Evolutionary conservation across 2,329 filamentous ascomycete genomes (phyloP).

Genomic region (Paracoccidioides lutzii): DNA sequence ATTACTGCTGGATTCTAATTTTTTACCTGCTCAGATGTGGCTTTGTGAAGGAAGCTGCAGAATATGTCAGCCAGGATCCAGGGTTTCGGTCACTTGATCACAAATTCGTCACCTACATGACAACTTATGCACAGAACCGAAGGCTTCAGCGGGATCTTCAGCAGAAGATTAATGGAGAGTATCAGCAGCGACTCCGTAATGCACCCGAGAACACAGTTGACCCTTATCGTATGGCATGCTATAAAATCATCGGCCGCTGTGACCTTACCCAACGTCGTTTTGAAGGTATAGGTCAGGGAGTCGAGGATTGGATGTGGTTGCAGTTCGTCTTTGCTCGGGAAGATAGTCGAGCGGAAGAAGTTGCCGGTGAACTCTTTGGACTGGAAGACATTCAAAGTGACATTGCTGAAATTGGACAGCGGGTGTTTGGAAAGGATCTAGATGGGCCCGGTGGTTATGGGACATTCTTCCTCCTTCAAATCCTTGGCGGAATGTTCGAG

Average conservation of each 20-base stretch:
- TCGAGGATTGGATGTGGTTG: slow-evolving; percentile 56
- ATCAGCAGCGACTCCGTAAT: slow-evolving; percentile 70
- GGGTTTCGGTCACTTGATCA: slow-evolving; percentile 85
- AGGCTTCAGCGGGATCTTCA: slow-evolving; percentile 67
- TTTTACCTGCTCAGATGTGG: slow-evolving; percentile 85
- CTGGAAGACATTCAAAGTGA: slow-evolving; percentile 61
- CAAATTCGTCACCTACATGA: slow-evolving; percentile 77
- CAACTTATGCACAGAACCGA: slow-evolving; percentile 68
- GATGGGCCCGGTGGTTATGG: slow-evolving; percentile 71
- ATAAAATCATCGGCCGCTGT: slow-evolving; percentile 85
- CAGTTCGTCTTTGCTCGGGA: slow-evolving; percentile 52
- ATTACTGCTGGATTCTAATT: slow-evolving; percentile 86
- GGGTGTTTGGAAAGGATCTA: slow-evolving; percentile 74
- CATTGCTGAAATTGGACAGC: slow-evolving; percentile 76
- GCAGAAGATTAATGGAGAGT: slow-evolving; percentile 79
- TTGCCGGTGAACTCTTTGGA: slow-evolving; percentile 49
- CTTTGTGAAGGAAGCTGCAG: slow-evolving; percentile 67
- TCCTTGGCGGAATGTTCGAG: slow-evolving; percentile 86
- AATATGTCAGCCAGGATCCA: slow-evolving; percentile 68
- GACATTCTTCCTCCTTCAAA: slow-evolving; percentile 86
- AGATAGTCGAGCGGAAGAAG: slow-evolving; percentile 47
- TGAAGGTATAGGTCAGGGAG: slow-evolving; percentile 44
- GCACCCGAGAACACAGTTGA: slow-evolving; percentile 79
- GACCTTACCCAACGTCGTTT: slow-evolving; percentile 46
- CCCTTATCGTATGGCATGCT: slow-evolving; percentile 92